Base-by-base conservation (phyloP, 1,284 basidiomycete species). In the Filobasidium uniguttulatum region DNA sequence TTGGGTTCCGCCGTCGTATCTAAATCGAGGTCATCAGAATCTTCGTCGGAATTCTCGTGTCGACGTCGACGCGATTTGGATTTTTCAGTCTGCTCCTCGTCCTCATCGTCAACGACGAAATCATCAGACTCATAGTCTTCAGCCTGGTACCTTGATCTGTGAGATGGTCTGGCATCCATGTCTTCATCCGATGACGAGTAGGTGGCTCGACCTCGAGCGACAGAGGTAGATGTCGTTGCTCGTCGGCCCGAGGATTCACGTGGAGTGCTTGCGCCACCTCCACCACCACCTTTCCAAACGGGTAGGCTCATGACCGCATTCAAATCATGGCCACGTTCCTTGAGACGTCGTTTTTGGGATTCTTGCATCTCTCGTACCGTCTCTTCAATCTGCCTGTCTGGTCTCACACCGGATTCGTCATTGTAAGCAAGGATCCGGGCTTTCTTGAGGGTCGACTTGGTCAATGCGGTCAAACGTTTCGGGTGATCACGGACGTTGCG, bases 61-160 rank as follows among this genome's bases (percentile, higher is more conserved):
- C 31, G 31, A 33, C 10, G n/a, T 10, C n/a, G 10, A n/a, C 10
- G n/a, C 31, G 44, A 31, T 31, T 17, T n/a, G 17, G 29, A 31
- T 53, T 48, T 34, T 31, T 48, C 17, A 35, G 33, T 22, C 33
- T 25, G 33, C 23, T 35, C 17, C 37, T 22, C 35, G 22, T 52
- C 50, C 14, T 53, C 50, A 22, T 52, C 51, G 22, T 53, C 51
- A 19, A 49, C 50, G 17, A 53, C 51, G 23, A 53, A 53, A 33
- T 48, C 51, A 17, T 53, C 51, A 28, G n/a, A 15, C 29, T 53
- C 51, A 22, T 53, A 53, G 3, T 47, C 51, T 8, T 46, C 46
- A n/a, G 34, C 46, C 10, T 20, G 26, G 15, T 47, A 46, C 20
- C 41, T 33, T 4, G 40, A 30, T 31, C 26, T 17, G 14, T 14